Evolutionary conservation across 148 eudicot species (phyloP).

Genomic region (Nepenthes mirabilis): DNA sequence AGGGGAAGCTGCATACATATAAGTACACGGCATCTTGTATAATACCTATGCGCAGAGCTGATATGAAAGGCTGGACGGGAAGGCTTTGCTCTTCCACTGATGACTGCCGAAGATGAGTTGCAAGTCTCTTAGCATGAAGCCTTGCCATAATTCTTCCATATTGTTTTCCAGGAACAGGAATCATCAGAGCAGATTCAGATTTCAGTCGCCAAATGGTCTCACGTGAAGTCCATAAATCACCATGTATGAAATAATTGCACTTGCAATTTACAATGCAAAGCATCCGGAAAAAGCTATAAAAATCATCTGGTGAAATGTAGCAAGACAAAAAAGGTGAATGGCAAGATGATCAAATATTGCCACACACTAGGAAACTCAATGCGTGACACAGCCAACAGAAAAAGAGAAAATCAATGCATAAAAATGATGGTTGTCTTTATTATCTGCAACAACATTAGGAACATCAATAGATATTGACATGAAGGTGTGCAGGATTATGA

Average conservation of each 20-base stretch:
- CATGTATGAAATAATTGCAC: slow-evolving; percentile 26
- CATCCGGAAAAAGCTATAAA: slow-evolving; percentile 22
- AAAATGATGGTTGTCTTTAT: no score
- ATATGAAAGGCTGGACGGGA: slow-evolving; percentile 19
- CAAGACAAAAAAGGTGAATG: no score
- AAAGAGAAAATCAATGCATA: no score
- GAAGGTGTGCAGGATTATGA: no score
- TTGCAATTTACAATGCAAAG: slow-evolving; percentile 18
- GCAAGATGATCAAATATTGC: no score
- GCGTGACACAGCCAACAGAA: no score
- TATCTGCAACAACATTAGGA: no score
- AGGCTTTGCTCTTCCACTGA: slow-evolving; percentile 22
- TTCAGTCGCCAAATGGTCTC: slow-evolving; percentile 29
- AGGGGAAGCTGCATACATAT: slow-evolving; percentile 1
- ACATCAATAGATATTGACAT: no score
- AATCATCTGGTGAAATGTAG: not conserved
- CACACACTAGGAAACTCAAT: no score
- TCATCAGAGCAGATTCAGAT: slow-evolving; percentile 25
- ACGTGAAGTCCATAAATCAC: slow-evolving; percentile 39
- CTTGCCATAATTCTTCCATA: slow-evolving; percentile 20
- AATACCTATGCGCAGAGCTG: slow-evolving; percentile 48
- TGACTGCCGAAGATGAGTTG: slow-evolving; percentile 19
- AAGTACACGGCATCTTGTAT: slow-evolving; percentile 5
- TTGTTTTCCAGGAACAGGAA: slow-evolving; percentile 20
- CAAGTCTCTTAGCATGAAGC: slow-evolving; percentile 20